These are phyloP conservation scores for Chaetothyriales sp. DNA, from an alignment of 2,329 filamentous ascomycete species.

Conservation along the genomic window DNA sequence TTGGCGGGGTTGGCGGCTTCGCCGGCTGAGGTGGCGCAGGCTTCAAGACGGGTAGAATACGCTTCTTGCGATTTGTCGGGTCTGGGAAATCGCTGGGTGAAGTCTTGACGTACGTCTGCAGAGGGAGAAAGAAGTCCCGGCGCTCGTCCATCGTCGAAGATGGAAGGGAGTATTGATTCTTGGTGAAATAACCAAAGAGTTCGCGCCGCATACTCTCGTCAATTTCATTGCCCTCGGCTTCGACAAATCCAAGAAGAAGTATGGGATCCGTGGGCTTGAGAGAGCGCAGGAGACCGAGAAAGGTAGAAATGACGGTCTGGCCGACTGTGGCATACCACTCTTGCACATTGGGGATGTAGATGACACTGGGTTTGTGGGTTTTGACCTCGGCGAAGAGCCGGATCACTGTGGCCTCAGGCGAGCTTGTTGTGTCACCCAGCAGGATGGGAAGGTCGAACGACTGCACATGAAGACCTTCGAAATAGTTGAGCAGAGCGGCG, in stretches of 20 bases:
- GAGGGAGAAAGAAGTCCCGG: constrained; percentile 61
- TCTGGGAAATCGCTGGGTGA: constrained; percentile 77
- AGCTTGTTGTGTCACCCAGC: constrained; percentile 63
- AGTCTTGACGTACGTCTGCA: constrained; percentile 63
- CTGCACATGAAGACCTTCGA: constrained; percentile 88
- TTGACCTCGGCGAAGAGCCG: constrained; percentile 84
- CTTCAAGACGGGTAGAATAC: constrained; percentile 61
- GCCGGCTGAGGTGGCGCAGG: constrained; percentile 59
- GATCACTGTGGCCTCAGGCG: constrained; percentile 75
- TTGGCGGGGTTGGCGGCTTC: constrained; percentile 43
- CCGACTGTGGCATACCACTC: constrained; percentile 67
- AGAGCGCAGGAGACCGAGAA: constrained; percentile 63
- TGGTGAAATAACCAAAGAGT: constrained; percentile 72
- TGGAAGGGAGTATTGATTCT: constrained; percentile 56
- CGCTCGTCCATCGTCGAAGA: constrained; percentile 50
- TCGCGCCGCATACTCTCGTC: constrained; percentile 53
- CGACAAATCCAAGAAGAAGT: constrained; percentile 70
- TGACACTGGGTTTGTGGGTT: constrained; percentile 86
- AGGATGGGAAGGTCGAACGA: constrained; percentile 83
- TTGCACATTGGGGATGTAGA: constrained; percentile 83
- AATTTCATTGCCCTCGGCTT: constrained; percentile 53
- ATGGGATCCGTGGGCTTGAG: constrained; percentile 85
- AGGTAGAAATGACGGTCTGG: constrained; percentile 54
- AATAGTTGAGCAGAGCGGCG: constrained; percentile 70
- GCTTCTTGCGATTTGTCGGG: constrained; percentile 69